These are phyloP conservation scores for Leucogyrophana mollusca DNA, from an alignment of 768 basidiomycete species.

Conservation along the genomic window DNA sequence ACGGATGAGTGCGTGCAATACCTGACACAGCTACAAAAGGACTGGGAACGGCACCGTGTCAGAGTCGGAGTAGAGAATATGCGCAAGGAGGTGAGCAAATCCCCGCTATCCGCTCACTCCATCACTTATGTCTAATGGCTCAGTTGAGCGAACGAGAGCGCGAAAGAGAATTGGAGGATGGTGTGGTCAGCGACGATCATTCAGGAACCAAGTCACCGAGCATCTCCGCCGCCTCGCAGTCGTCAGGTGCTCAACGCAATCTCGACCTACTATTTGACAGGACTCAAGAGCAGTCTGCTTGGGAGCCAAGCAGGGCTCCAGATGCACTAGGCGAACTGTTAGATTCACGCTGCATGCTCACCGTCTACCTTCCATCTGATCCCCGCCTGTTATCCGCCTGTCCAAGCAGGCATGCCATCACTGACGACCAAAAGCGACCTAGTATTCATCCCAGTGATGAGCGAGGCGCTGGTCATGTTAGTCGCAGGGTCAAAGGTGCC, in stretches of 20 bases:
- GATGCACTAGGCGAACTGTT: constrained; percentile 87
- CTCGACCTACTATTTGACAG: constrained; percentile 85
- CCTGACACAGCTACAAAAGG: constrained; percentile 90
- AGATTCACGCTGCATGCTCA: constrained; percentile 92
- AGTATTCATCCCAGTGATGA: constrained; percentile 24
- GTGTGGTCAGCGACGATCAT: constrained; percentile 39
- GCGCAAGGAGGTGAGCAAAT: constrained; percentile 66
- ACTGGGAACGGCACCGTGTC: constrained; percentile 93
- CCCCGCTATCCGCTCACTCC: background rate
- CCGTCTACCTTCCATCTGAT: constrained; percentile 79
- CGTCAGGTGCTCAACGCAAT: constrained; percentile 42
- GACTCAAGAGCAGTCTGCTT: constrained; percentile 58
- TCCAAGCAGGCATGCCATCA: constrained; percentile 42
- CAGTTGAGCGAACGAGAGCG: constrained; percentile 68
- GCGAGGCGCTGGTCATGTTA: constrained; percentile 40
- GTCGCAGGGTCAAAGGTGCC: constrained; percentile 33
- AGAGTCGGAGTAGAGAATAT: constrained; percentile 84
- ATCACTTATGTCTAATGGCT: constrained; percentile 4
- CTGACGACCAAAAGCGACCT: constrained; percentile 13
- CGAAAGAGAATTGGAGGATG: constrained; percentile 27
- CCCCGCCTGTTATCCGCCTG: constrained; percentile 73
- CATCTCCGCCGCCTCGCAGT: constrained; percentile 32
- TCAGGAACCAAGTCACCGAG: constrained; percentile 27
- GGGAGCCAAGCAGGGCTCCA: constrained; percentile 77
- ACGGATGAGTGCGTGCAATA: constrained; percentile 95